Percentiles rank a stretch among this genome's conserved stretches.
These are phyloP conservation scores for Hemerocallis citrina DNA, from an alignment of 106 monocot genomes.

Conservation along the genomic window DNA sequence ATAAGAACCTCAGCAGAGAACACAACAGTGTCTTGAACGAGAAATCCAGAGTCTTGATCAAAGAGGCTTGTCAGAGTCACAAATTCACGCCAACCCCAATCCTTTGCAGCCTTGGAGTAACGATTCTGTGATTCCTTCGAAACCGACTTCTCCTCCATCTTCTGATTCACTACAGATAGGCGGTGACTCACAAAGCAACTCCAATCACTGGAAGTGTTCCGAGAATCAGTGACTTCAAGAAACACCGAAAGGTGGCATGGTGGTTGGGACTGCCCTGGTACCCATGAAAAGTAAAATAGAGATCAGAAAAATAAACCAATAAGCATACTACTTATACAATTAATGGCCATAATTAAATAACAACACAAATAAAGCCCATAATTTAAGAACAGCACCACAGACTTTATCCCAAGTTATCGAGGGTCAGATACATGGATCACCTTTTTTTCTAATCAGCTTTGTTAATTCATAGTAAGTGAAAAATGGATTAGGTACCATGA, in stretches of 20 bases:
- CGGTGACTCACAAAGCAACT: conserved; percentile 98
- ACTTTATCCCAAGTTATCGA: too few species aligned
- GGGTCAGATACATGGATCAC: too few species aligned
- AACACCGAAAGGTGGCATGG: conserved; percentile 94
- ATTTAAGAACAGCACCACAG: too few species aligned
- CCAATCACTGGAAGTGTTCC: conserved; percentile 70
- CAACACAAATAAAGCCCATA: too few species aligned
- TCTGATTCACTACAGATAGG: conserved; percentile 85
- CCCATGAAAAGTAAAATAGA: neutral
- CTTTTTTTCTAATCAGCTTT: too few species aligned
- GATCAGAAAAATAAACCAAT: neutral
- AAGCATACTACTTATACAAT: neutral
- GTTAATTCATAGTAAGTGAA: neutral
- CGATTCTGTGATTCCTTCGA: conserved; percentile 95
- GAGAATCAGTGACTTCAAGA: conserved; percentile 91
- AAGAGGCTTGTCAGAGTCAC: conserved; percentile 91
- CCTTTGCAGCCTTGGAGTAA: conserved; percentile 93
- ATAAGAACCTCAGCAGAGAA: conserved; percentile 93
- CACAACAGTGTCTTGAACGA: conserved; percentile 86
- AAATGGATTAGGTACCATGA: neutral
- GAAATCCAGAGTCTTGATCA: conserved; percentile 90
- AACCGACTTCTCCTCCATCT: conserved; percentile 72
- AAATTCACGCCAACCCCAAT: conserved; percentile 99
- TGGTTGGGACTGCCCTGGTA: conserved; percentile 96
- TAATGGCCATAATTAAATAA: neutral